Conservation (phyloP, 129 eudicot genomes). For the Deinandra increscens region DNA sequence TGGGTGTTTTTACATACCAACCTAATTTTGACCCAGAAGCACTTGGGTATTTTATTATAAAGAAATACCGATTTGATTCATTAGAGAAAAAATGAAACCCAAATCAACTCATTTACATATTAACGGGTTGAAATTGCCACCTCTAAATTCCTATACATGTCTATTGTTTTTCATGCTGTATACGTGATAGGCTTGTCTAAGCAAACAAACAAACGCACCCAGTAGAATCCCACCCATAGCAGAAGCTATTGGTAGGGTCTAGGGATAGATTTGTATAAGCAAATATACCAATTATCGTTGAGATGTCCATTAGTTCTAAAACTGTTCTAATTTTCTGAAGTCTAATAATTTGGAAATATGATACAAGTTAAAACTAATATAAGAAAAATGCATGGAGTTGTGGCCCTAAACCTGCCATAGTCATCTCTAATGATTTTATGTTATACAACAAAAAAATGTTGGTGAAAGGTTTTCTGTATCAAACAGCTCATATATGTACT, state of each 20-base stretch:
- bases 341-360: background rate
- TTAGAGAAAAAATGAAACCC: background rate
- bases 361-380: background rate
- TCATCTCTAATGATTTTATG: background rate
- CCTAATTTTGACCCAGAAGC: no score
- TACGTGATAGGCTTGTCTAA: slow-evolving; percentile 9
- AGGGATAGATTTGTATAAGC: no score
- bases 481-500: background rate
- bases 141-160: background rate
- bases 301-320: background rate
- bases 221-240: no score
- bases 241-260: no score
- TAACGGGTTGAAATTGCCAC: background rate
- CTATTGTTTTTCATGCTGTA: slow-evolving; percentile 12
- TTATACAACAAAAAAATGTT: background rate
- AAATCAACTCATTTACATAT: background rate
- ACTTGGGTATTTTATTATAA: no score
- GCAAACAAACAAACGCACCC: no score
- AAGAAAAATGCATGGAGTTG: background rate
- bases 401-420: no score
- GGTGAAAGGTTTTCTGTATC: background rate
- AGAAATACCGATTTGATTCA: no score
- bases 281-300: background rate
- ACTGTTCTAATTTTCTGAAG: background rate
- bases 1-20: no score